Base-by-base conservation (phyloP, 2,329 filamentous ascomycete species). In the Aspergillus tubingensis region DNA sequence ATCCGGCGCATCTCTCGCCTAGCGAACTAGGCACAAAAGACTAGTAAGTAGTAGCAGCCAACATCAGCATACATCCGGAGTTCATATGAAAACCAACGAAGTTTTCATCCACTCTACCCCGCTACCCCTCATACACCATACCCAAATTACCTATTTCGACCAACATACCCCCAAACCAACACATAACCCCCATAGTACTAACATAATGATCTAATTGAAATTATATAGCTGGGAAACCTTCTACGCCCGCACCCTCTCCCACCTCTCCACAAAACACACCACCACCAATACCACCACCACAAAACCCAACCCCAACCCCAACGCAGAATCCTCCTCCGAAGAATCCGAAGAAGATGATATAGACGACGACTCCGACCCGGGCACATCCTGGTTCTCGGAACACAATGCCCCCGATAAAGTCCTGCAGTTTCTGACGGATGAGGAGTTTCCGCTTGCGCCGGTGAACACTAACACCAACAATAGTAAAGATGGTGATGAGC, bases 341-440 rank as follows among this genome's bases (percentile, higher is more conserved):
- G 74, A 25, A 19, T 19, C 17, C 17, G 23, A 80, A 62, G 94
- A 95, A 78, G 86, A 93, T 76, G 79, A 86, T 57, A 76, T 85
- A 63, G 87, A 96, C 78, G 86, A 91, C 8, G 78, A 85, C 59
- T 91, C 96, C 10, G 77, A 81, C 80, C 89, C 89, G 61, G 94
- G 94, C 67, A 96, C 92, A 30, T 88, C 95, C 69, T 99, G 95
- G 95, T 99, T 99, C 83, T 90, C 92, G 74, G 95, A 98, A 79
- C 91, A 92, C 32, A 87, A 90, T 71, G 95, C 95, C 63, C 91
- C 96, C 72, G 83, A 88, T 63, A 93, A 93, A 72, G 87, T 96
- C 61, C 77, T 96, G 23, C 76, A 80, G 8, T 92, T 89, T 74
- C 84, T 96, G 7, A 80, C 80, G 3, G 77, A 80, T 3, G 76